phyloP scores from a whole-genome alignment of 768 basidiomycete species.

The Russula brevipes region DNA sequence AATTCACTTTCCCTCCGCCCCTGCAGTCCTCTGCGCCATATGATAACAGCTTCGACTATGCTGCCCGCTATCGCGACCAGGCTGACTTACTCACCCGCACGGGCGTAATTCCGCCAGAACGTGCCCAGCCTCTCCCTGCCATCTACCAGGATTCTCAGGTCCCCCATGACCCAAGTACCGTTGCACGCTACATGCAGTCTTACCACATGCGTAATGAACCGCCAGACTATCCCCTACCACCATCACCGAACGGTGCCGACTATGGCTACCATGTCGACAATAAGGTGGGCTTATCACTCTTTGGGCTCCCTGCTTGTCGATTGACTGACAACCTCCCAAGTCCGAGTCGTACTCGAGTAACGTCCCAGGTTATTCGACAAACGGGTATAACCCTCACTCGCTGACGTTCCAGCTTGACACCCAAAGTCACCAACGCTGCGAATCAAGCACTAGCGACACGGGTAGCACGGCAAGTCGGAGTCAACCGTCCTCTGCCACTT shows the following conservation, averaged over 20 bases:
- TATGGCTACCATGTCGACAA: slow-evolving; percentile 22
- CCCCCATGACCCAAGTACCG: slow-evolving; percentile 10
- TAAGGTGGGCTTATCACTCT: slow-evolving; percentile 13
- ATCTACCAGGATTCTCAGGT: slow-evolving; percentile 22
- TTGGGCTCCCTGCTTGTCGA: not conserved
- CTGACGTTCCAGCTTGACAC: slow-evolving; percentile 26
- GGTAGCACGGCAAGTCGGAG: slow-evolving; percentile 42
- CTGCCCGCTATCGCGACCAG: slow-evolving; percentile 45
- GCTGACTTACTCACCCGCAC: slow-evolving; percentile 40
- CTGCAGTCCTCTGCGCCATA: slow-evolving; percentile 2
- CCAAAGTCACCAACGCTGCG: slow-evolving; percentile 26
- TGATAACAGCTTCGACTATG: slow-evolving; percentile 35
- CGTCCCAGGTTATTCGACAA: slow-evolving; percentile 1
- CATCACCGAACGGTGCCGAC: slow-evolving; percentile 16
- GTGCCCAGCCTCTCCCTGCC: slow-evolving; percentile 16
- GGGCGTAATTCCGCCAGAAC: slow-evolving; percentile 29
- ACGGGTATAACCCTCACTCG: slow-evolving; percentile 13
- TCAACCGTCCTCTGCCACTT: slow-evolving; percentile 49
- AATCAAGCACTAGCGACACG: slow-evolving; percentile 38
- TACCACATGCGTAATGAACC: slow-evolving; percentile 17
- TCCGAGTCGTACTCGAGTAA: slow-evolving; percentile 8
- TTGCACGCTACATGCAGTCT: slow-evolving; percentile 12
- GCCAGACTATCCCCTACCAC: slow-evolving; percentile 15
- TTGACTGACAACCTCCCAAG: slow-evolving; percentile 11
- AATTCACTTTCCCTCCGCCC: slow-evolving; percentile 20